Conservation (phyloP, 2,329 filamentous ascomycete species). For the Fusarium abutilonis region DNA sequence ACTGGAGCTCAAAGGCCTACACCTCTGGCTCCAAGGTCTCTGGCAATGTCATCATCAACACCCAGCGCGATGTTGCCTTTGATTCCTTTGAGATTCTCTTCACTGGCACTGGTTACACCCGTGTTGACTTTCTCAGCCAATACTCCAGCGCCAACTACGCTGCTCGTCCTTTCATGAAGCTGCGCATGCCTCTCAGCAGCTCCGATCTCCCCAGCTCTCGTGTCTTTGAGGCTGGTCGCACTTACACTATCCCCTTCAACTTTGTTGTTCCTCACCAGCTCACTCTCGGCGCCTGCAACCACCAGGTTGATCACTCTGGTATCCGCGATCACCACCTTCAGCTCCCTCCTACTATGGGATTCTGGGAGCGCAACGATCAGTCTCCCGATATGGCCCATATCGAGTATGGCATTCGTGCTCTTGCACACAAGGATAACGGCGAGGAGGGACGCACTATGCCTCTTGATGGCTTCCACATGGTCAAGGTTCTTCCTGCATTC, state of each 20-base stretch:
- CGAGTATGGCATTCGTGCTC: conserved; percentile 63
- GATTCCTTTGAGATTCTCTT: conserved; percentile 64
- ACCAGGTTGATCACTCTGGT: conserved; percentile 56
- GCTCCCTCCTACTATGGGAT: conserved; percentile 63
- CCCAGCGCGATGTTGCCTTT: conserved; percentile 59
- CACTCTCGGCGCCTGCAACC: conserved; percentile 65
- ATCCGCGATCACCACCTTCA: conserved; percentile 63
- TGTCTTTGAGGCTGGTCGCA: conserved; percentile 59
- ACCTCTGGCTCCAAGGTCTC: conserved; percentile 63
- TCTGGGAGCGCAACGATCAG: conserved; percentile 65
- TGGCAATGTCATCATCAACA: conserved; percentile 59
- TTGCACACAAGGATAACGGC: conserved; percentile 47
- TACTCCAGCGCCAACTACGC: conserved; percentile 59
- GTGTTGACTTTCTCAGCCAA: conserved; percentile 61
- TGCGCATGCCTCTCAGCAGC: conserved; percentile 63
- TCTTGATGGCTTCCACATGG: conserved; percentile 55
- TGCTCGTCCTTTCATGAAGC: conserved; percentile 64
- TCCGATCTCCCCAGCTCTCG: conserved; percentile 58
- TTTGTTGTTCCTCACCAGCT: conserved; percentile 68
- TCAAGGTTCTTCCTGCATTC: conserved; percentile 64
- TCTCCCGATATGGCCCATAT: conserved; percentile 64
- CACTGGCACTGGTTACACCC: conserved; percentile 61
- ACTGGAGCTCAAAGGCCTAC: conserved; percentile 66
- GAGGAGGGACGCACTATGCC: conserved; percentile 46
- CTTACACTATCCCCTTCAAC: conserved; percentile 65